Evolutionary conservation across 352 stramenopile genomes (phyloP), one percentile per base, ranked within the genome.

Genomic region (Phytophthora multivora): DNA sequence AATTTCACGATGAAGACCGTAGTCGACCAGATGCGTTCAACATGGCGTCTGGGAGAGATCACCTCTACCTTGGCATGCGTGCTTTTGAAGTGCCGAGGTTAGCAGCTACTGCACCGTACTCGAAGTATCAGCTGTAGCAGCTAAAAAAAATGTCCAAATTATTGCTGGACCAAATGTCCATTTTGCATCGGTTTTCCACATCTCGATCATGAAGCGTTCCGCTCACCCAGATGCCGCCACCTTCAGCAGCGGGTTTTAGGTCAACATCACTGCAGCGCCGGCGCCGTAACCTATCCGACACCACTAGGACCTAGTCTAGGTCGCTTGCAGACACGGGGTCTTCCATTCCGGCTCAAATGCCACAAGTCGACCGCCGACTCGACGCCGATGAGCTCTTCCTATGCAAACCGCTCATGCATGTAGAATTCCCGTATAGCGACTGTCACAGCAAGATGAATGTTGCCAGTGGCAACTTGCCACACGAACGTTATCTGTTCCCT

Each of bases 231-330:
- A 66, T 60, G 58, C 16, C 8, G 19, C 16, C n/a, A 26, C 38
- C 51, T 50, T 53, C 43, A 7, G 53, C 31, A 48, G 31, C 58
- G 31, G 58, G 39, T 35, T 48, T 54, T n/a, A 41, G 51, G 35
- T 43, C 49, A 46, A 39, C 23, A 53, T 13, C 5, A 16, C 30
- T 50, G 47, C 40, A 54, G 53, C 25, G 41, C 31, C 54, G 25
- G 54, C 50, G 31, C 28, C 9, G 43, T 47, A 36, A 55, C 50
- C 40, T 66, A 59, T 39, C 48, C 59, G 48, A 23, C 4, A 23
- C 21, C 21, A 23, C 21, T 23, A 13, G 28, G 13, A 33, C 28
- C n/a, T 1, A 4, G 7, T 33, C 2, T 6, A 30, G 1, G 3
- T 10, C 18, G 39, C 10, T 12, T 65, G 31, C 57, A 65, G 51